A percentile compares a stretch with the other conserved stretches of the same genome.
Conservation (phyloP, 441 rosid genomes). For the Pelargonium exstipulatum region DNA sequence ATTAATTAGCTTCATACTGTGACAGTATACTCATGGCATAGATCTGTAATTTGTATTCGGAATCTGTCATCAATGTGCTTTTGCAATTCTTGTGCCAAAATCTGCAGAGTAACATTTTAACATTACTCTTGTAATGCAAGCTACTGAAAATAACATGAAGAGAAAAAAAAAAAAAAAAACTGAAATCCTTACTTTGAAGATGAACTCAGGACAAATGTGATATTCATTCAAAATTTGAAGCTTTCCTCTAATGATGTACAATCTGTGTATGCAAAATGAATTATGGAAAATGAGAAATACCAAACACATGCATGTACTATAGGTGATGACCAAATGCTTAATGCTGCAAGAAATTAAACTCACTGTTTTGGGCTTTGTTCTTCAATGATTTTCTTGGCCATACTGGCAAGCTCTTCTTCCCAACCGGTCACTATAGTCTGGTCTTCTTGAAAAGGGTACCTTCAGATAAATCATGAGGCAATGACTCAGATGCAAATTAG, state of each 20-base stretch:
- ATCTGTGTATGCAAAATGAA: conserved; percentile 7
- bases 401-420: conserved; percentile 21
- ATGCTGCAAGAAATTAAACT: not conserved
- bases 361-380: conserved; percentile 19
- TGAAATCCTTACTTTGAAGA: conserved; percentile 11
- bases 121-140: not conserved
- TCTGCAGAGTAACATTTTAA: not conserved
- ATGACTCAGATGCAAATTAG: too few relatives aligned
- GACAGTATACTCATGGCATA: not conserved
- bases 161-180: too few relatives aligned
- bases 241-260: conserved; percentile 17
- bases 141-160: not conserved
- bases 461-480: not conserved
- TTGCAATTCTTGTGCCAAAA: conserved; percentile 9
- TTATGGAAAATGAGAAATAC: not conserved
- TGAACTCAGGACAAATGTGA: conserved; percentile 12
- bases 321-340: not conserved
- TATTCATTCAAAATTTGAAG: conserved; percentile 10
- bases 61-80: conserved; percentile 5
- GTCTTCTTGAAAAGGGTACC: conserved; percentile 20
- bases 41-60: not conserved
- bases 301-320: not conserved
- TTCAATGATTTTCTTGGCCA: conserved; percentile 23
- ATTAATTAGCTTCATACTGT: not conserved
- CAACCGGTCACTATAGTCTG: conserved; percentile 20